A percentile compares a stretch with the other conserved stretches of the same genome.
Conservation (phyloP, 768 basidiomycete species). For the Fomitopsis pulvina region DNA sequence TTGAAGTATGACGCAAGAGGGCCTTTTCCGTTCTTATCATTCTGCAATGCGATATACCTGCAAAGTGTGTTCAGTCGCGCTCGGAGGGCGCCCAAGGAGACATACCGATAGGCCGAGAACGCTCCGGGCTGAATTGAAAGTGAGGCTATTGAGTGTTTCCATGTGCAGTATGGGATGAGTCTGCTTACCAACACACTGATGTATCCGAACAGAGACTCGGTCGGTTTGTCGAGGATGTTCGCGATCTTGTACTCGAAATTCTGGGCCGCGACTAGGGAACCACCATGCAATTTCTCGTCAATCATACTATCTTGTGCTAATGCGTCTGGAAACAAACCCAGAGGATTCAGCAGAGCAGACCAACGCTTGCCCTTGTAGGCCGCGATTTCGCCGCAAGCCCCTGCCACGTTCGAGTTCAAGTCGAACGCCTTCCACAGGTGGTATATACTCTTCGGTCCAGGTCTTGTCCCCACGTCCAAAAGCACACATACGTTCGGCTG, state of each 20-base stretch:
- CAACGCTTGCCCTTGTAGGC: constrained; percentile 89
- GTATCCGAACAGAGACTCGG: constrained; percentile 88
- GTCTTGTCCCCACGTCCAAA: constrained; percentile 91
- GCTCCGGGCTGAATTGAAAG: constrained; percentile 62
- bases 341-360: constrained; percentile 74
- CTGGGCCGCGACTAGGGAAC: constrained; percentile 71
- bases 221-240: constrained; percentile 82
- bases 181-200: constrained; percentile 85
- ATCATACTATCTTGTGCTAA: not conserved
- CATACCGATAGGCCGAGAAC: constrained; percentile 80
- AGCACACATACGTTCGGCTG: constrained; percentile 90
- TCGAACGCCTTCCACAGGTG: constrained; percentile 95
- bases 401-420: constrained; percentile 85
- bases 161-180: not conserved
- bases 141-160: not conserved
- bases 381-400: constrained; percentile 96
- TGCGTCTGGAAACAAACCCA: constrained; percentile 41
- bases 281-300: not conserved
- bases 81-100: constrained; percentile 2
- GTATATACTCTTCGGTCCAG: constrained; percentile 84
- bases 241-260: constrained; percentile 95
- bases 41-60: constrained; percentile 84
- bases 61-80: constrained; percentile 28
- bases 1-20: constrained; percentile 97
- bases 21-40: constrained; percentile 73